phyloP scores from a whole-genome alignment of 495 filamentous ascomycete species.

The Aspergillus baeticus region DNA sequence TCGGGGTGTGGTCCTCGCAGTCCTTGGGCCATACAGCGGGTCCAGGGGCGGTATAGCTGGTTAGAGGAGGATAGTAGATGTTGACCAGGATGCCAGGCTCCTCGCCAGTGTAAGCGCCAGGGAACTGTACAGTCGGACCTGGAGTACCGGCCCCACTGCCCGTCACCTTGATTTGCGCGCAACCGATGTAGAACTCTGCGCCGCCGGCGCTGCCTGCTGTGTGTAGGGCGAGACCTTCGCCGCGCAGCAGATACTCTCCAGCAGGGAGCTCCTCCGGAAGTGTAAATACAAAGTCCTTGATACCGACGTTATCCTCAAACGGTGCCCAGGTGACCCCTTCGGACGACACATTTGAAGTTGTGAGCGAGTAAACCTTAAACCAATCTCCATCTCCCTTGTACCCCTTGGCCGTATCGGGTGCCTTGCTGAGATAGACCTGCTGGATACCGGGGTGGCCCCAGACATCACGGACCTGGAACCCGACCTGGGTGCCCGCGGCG shows the following conservation, averaged over 20 bases:
- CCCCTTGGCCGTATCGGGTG: background rate
- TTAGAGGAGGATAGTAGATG: background rate
- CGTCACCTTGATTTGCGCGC: slow-evolving; percentile 11
- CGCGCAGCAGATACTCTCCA: slow-evolving; percentile 11
- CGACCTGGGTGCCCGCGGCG: slow-evolving; percentile 14
- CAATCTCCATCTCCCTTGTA: slow-evolving; percentile 13
- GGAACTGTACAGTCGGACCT: slow-evolving; percentile 3
- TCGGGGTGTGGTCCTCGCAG: slow-evolving; percentile 8
- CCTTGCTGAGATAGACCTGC: slow-evolving; percentile 9
- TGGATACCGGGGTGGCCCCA: slow-evolving; percentile 7
- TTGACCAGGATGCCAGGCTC: slow-evolving; percentile 10
- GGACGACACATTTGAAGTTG: background rate
- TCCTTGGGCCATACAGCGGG: slow-evolving; percentile 7
- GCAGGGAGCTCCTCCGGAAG: slow-evolving; percentile 1
- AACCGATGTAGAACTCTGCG: slow-evolving; percentile 9
- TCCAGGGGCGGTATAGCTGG: slow-evolving; percentile 7
- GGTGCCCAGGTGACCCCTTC: background rate
- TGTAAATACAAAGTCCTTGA: slow-evolving; percentile 4
- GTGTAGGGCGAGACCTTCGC: slow-evolving; percentile 7
- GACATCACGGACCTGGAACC: slow-evolving; percentile 10
- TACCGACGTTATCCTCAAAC: background rate
- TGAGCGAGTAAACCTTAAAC: slow-evolving; percentile 12
- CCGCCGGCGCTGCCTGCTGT: background rate
- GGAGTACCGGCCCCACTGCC: slow-evolving; percentile 6
- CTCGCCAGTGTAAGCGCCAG: slow-evolving; percentile 4